Conservation (phyloP, 1,284 basidiomycete species). For the Trichosporon sp. region DNA sequence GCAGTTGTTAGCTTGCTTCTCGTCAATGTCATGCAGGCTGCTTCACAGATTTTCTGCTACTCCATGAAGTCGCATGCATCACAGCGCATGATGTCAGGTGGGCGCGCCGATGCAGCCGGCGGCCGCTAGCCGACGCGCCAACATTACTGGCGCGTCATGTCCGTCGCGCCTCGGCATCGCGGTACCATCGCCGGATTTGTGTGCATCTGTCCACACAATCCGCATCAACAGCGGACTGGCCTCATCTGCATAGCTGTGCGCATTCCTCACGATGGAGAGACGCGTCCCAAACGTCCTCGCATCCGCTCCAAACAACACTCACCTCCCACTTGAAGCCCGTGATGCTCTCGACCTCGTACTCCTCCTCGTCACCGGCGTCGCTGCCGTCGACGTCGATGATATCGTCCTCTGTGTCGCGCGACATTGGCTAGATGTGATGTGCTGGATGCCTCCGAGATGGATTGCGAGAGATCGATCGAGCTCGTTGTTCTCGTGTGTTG, state of each 20-base stretch:
- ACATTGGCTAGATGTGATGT: background rate
- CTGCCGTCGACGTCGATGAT: conserved; percentile 20
- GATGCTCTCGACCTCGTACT: conserved; percentile 33
- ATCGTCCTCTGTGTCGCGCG: conserved; percentile 11
- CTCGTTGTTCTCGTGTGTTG: background rate
- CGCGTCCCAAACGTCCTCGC: no score
- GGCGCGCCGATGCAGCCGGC: no score
- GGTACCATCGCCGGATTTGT: no score
- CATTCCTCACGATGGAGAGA: background rate
- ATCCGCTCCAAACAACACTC: conserved; percentile 18
- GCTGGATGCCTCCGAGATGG: background rate
- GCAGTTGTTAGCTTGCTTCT: conserved; percentile 4
- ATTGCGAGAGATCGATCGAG: background rate
- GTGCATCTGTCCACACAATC: no score
- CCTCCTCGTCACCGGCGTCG: conserved; percentile 28
- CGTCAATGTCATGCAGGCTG: background rate
- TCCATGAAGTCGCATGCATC: no score
- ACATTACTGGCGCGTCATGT: no score
- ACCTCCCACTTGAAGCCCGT: conserved; percentile 22
- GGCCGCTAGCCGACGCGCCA: no score
- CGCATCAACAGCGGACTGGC: no score
- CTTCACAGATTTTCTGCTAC: no score
- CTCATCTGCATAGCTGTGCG: no score
- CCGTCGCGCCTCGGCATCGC: no score
- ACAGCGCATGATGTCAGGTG: no score